A percentile compares a stretch with the other conserved stretches of the same genome.
phyloP scores from a whole-genome alignment of 768 basidiomycete species.

The Trametopsis cervina region DNA sequence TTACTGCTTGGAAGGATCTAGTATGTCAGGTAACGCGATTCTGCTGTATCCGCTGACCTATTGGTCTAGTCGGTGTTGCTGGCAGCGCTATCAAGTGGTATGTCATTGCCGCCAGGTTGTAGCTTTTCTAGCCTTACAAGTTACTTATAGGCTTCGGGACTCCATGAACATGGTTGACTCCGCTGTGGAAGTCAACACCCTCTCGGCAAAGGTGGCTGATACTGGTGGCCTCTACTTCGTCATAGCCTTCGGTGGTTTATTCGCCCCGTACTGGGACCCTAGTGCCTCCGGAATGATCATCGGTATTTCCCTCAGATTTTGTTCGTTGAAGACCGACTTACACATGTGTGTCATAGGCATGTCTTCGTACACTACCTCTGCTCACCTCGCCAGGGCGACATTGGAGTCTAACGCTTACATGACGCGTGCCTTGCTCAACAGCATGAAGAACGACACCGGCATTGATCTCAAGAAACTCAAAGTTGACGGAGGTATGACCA shows the following conservation, averaged over 20 bases:
- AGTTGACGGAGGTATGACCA: constrained; percentile 99
- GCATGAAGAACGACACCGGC: constrained; percentile 89
- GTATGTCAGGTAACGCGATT: constrained; percentile 42
- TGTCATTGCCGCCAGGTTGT: constrained; percentile 10
- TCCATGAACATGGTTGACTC: constrained; percentile 76
- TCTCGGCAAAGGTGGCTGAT: constrained; percentile 69
- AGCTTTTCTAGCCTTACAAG: too few relatives aligned
- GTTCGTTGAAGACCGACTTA: too few relatives aligned
- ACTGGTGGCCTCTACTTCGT: constrained; percentile 95
- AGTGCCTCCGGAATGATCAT: constrained; percentile 83
- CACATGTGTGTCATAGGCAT: constrained; percentile 48
- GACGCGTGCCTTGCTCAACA: constrained; percentile 90
- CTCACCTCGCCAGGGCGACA: constrained; percentile 91
- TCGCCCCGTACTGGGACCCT: constrained; percentile 98
- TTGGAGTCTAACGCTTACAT: constrained; percentile 96
- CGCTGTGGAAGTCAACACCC: constrained; percentile 76
- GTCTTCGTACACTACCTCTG: constrained; percentile 82
- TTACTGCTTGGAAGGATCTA: constrained; percentile 93
- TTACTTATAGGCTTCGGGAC: constrained; percentile 74
- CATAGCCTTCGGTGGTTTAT: constrained; percentile 90
- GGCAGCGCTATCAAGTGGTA: constrained; percentile 90
- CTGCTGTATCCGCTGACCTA: constrained; percentile 1
- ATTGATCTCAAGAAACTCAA: constrained; percentile 76
- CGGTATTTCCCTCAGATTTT: constrained; percentile 48
- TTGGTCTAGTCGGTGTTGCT: constrained; percentile 72